A percentile compares a stretch with the other conserved stretches of the same genome.
Conservation (phyloP, 345 rosid species). For the Boechera retrofracta region DNA sequence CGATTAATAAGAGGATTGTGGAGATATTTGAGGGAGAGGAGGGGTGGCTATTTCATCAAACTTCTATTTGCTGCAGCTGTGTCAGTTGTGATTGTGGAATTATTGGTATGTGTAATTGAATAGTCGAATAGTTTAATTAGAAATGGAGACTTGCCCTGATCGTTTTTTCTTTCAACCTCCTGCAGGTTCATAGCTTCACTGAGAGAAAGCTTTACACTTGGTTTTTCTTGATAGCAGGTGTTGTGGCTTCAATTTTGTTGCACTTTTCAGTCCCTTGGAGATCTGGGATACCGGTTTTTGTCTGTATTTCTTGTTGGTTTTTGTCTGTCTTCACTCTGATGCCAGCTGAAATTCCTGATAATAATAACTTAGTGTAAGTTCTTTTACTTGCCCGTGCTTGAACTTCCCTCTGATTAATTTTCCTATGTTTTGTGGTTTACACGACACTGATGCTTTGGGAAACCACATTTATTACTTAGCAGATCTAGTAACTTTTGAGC, state of each 20-base stretch:
- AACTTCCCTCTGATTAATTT: constrained; percentile 14
- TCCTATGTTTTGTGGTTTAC: constrained; percentile 15
- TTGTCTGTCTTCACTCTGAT: constrained; percentile 84
- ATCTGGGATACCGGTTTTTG: constrained; percentile 81
- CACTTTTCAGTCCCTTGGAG: constrained; percentile 71
- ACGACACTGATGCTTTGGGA: constrained; percentile 6
- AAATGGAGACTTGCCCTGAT: constrained; percentile 29
- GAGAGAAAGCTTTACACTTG: constrained; percentile 92
- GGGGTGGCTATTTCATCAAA: constrained; percentile 52
- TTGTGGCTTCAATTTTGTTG: constrained; percentile 61
- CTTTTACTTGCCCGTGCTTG: constrained; percentile 30
- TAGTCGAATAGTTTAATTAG: constrained; percentile 3
- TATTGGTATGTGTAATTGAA: constrained; percentile 63
- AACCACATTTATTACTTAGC: constrained; percentile 10
- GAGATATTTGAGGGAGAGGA: constrained; percentile 61
- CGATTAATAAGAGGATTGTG: constrained; percentile 64
- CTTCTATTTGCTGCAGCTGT: constrained; percentile 59
- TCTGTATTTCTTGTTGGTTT: constrained; percentile 77
- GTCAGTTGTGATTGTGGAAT: constrained; percentile 70
- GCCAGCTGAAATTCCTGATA: constrained; percentile 99
- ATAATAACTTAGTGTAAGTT: constrained; percentile 85
- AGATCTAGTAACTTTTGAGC: constrained; percentile 19
- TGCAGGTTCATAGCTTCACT: constrained; percentile 95
- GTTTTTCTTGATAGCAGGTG: constrained; percentile 77
- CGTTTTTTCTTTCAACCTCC: constrained; percentile 35